Percentiles rank a stretch among this genome's conserved stretches.
Evolutionary conservation across 208 protist genomes (phyloP).

Genomic region (Crithidia expoeki): DNA sequence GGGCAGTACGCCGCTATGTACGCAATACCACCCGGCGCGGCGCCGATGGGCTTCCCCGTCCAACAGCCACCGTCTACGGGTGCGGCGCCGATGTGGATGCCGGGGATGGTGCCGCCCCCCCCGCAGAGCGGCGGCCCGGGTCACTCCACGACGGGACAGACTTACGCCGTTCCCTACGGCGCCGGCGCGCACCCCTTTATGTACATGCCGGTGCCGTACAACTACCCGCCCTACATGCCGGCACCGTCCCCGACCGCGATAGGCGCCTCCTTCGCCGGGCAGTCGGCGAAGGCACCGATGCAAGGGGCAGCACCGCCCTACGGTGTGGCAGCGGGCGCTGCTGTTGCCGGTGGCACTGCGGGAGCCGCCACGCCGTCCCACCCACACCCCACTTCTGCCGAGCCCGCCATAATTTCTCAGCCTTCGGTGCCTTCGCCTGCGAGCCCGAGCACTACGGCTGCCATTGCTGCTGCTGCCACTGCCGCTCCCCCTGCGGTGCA

Average conservation of each 20-base stretch:
- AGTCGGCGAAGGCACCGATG: conserved; percentile 17
- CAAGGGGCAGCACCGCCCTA: conserved; percentile 27
- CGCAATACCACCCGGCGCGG: conserved; percentile 16
- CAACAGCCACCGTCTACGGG: conserved; percentile 9
- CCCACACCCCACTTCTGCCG: conserved; percentile 3
- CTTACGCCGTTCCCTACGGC: conserved; percentile 26
- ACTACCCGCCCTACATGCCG: conserved; percentile 38
- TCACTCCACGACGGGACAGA: conserved; percentile 10
- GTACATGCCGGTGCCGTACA: conserved; percentile 42
- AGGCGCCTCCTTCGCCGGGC: conserved; percentile 6
- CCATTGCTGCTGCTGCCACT: conserved; percentile 2
- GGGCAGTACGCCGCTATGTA: conserved; percentile 36
- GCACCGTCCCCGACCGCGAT: conserved; percentile 24
- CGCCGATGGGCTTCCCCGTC: conserved; percentile 25
- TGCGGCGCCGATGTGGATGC: conserved; percentile 34
- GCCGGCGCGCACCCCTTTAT: conserved; percentile 28
- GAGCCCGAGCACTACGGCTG: conserved; percentile 3
- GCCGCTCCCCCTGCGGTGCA: background rate
- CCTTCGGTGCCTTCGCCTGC: conserved; percentile 19
- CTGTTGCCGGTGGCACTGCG: background rate
- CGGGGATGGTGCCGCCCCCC: conserved; percentile 24
- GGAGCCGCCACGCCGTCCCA: background rate
- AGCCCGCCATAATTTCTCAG: conserved; percentile 12
- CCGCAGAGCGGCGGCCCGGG: conserved; percentile 8
- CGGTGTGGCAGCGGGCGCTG: conserved; percentile 1